Percentiles rank a stretch among this genome's conserved stretches.
phyloP scores from a whole-genome alignment of 1,139 yeast species.

The Scheffersomyces titani region DNA sequence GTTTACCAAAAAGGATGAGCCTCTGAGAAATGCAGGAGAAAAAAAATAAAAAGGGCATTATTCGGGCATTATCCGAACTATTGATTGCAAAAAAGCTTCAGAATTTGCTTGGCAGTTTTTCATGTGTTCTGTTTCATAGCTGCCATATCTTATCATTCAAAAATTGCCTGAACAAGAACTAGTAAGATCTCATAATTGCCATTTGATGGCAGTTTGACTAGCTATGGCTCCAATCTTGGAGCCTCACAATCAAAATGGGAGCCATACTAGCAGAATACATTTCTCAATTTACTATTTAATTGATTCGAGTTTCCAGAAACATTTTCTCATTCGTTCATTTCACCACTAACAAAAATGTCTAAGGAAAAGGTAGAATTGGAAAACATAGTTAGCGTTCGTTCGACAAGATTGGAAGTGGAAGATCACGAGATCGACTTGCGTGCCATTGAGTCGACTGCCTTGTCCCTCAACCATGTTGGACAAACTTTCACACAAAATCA shows the following conservation, averaged over 20 bases:
- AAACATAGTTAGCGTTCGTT: neutral
- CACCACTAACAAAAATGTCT: neutral
- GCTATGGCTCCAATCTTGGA: neutral
- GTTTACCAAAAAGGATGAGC: neutral
- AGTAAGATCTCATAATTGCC: neutral
- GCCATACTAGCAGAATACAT: neutral
- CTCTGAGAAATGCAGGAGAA: neutral
- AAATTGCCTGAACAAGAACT: neutral
- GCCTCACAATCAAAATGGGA: neutral
- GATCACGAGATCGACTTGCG: slow-evolving; percentile 9
- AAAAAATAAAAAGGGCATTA: too few relatives aligned
- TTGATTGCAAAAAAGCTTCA: neutral
- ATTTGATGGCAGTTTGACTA: neutral
- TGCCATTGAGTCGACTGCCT: slow-evolving; percentile 19
- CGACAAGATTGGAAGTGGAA: slow-evolving; percentile 2
- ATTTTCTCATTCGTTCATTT: too few relatives aligned
- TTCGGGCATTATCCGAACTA: neutral
- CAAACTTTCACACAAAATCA: slow-evolving; percentile 24
- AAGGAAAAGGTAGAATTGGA: neutral
- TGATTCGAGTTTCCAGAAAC: neutral
- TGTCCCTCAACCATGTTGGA: slow-evolving; percentile 27
- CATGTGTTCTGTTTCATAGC: neutral
- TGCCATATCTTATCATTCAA: neutral
- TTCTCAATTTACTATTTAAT: neutral
- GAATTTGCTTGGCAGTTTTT: neutral